Evolutionary conservation across 164 flowering plant species (phyloP).

Genomic region (Tetracentron sinense): DNA sequence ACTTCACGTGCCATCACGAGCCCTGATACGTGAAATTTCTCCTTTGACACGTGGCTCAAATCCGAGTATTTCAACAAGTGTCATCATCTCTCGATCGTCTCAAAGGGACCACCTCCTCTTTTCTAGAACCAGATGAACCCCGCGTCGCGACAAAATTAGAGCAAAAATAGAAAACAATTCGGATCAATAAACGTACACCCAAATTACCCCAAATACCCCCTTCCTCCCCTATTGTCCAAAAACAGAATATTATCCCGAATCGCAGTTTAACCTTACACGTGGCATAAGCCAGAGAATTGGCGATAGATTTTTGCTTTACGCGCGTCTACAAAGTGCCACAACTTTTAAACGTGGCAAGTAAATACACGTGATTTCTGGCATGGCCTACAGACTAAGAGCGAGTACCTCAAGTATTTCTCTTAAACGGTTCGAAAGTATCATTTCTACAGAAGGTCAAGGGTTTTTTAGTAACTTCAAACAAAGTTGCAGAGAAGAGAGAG

Average conservation of each 20-base stretch:
- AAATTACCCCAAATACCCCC: background rate
- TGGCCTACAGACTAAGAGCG: too few species aligned
- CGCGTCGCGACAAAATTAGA: slow-evolving; percentile 9
- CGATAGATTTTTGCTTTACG: too few species aligned
- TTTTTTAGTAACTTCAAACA: background rate
- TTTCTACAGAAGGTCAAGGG: too few species aligned
- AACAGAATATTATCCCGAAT: too few species aligned
- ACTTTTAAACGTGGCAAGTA: too few species aligned
- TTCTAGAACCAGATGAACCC: slow-evolving; percentile 12
- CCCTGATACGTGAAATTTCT: background rate
- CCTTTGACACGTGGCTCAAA: slow-evolving; percentile 2
- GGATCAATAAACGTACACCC: too few species aligned
- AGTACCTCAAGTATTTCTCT: too few species aligned
- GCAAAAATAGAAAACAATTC: background rate
- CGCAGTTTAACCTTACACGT: too few species aligned
- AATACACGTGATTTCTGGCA: too few species aligned
- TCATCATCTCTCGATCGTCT: background rate
- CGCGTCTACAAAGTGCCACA: too few species aligned
- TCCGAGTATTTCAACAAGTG: background rate
- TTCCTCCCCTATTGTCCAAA: background rate
- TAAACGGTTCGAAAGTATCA: too few species aligned
- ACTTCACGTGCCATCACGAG: slow-evolving; percentile 26
- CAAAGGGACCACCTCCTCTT: slow-evolving; percentile 23
- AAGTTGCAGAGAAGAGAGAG: background rate
- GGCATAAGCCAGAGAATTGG: too few species aligned